Conservation (phyloP, 2,329 filamentous ascomycete genomes). For the Helminthosporium solani region DNA sequence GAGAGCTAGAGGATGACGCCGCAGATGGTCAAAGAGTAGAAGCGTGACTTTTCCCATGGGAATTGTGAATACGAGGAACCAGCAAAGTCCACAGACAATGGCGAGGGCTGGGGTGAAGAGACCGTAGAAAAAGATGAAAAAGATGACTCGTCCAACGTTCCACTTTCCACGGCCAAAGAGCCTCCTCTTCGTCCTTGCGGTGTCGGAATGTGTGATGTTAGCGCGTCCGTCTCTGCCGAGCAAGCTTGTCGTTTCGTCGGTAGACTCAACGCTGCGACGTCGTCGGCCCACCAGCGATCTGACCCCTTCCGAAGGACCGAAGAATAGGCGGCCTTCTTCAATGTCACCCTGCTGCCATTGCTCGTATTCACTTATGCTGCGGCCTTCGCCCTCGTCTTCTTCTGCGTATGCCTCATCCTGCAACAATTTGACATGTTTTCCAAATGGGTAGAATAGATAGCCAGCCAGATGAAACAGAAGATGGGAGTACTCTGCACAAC, state of each 20-base stretch:
- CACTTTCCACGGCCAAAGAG: slow-evolving; percentile 94
- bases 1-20: slow-evolving; percentile 86
- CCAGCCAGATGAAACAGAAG: slow-evolving; percentile 80
- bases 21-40: slow-evolving; percentile 85
- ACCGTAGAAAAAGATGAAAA: slow-evolving; percentile 95
- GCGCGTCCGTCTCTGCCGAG: slow-evolving; percentile 67
- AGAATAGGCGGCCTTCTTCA: slow-evolving; percentile 93
- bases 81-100: slow-evolving; percentile 83
- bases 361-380: slow-evolving; percentile 97
- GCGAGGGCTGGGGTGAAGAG: slow-evolving; percentile 84
- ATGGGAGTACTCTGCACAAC: slow-evolving; percentile 80
- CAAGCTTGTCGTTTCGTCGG: slow-evolving; percentile 85
- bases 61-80: slow-evolving; percentile 96
- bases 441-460: slow-evolving; percentile 95
- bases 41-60: slow-evolving; percentile 97
- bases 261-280: slow-evolving; percentile 84
- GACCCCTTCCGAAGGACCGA: slow-evolving; percentile 74
- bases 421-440: slow-evolving; percentile 89
- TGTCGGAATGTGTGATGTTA: slow-evolving; percentile 42
- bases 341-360: slow-evolving; percentile 98
- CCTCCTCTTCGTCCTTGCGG: slow-evolving; percentile 66
- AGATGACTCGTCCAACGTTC: slow-evolving; percentile 91
- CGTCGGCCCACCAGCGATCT: slow-evolving; percentile 79
- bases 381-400: slow-evolving; percentile 91
- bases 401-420: slow-evolving; percentile 92